Base-by-base conservation (phyloP, 306 rosid genomes). In the Dryas drummondii region DNA sequence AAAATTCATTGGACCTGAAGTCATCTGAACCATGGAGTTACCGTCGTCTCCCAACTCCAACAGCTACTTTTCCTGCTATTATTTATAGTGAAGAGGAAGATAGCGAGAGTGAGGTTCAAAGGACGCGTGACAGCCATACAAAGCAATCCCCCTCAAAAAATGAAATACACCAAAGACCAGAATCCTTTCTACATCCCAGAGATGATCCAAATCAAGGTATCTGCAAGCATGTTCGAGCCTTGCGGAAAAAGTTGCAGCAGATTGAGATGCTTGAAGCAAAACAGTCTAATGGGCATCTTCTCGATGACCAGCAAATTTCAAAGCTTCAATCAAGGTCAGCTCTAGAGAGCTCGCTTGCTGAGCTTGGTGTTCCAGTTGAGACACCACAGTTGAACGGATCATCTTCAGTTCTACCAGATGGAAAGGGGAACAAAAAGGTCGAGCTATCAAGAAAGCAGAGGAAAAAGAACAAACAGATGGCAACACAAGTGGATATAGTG, bases 181-280 rank as follows among this genome's bases (percentile, higher is more conserved):
- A 85, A 64, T 91, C 93, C 54, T 90, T 94, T 84, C 84, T 91
- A 52, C 90, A 65, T 75, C 94, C 92, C 68, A 84, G 74, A 76
- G 90, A 87, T 54, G 87, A 90, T 49, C 81, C 78, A 13, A 70
- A 76, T 82, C 81, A 68, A 53, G 94, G 74, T 70, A 72, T 71
- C 26, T 78, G 87, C 70, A 94, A 87, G 79, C 78, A 83, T 62
- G 83, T 94, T 56, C 89, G 97, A 75, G 92, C 94, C 57, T 78
- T 94, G 77, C 59, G 93, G 81, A 94, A 94, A 76, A 94, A 94
- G 91, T 80, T 94, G 86, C 98, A 94, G 90, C 98, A 91, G 85
- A 91, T 90, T 86, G 97, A 90, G 82, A 90, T 94, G 96, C 98
- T 94, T 40, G 94, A 94, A 86, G 90, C 75, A 37, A 94, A 94